Evolutionary conservation across 208 protist species (phyloP).

Genomic region (Trichomonas vaginalis): DNA sequence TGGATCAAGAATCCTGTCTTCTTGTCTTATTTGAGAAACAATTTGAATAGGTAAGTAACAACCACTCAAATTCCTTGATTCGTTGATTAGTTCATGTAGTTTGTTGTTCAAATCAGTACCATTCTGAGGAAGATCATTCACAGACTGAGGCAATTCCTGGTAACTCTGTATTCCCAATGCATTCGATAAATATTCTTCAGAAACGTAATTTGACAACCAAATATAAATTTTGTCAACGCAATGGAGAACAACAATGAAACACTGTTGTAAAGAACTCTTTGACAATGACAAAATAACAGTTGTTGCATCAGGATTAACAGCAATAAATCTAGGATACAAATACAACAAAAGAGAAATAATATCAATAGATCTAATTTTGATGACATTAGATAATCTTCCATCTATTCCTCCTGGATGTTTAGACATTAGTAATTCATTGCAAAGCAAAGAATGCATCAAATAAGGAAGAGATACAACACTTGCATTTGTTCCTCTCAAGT

Average conservation of each 20-base stretch:
- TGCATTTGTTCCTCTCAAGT: too few relatives aligned
- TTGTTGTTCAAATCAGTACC: not conserved
- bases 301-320: not conserved
- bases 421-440: not conserved
- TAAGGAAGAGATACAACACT: not conserved
- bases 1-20: not conserved
- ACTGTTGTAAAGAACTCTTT: not conserved
- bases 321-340: not conserved
- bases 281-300: not conserved
- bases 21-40: not conserved
- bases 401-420: not conserved
- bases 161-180: not conserved
- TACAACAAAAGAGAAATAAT: not conserved
- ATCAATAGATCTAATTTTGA: not conserved
- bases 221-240: not conserved
- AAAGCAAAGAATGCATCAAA: not conserved
- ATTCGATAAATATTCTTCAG: not conserved
- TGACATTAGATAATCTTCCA: not conserved
- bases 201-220: not conserved
- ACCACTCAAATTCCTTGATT: not conserved
- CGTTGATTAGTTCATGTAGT: not conserved
- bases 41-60: not conserved
- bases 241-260: not conserved
- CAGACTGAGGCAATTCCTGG: not conserved
- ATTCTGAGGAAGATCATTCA: not conserved